Conservation (phyloP, 208 protist genomes). For the Lotmaria passim region DNA sequence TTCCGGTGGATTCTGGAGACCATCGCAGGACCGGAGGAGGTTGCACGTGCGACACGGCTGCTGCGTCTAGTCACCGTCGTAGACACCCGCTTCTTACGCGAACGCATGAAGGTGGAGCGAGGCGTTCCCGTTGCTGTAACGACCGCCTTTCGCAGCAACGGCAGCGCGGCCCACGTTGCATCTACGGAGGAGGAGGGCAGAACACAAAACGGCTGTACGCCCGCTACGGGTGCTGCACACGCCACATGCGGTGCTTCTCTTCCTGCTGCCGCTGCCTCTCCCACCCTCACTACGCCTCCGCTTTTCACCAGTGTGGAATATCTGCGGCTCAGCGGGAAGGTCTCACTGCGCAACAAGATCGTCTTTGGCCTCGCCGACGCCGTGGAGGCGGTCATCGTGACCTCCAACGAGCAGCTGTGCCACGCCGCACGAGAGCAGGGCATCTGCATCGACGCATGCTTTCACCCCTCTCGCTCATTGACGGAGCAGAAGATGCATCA, state of each 20-base stretch:
- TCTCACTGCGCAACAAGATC: conserved; percentile 57
- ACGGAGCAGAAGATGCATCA: conserved; percentile 67
- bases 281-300: background rate
- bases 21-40: conserved; percentile 66
- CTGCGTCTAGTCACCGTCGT: conserved; percentile 54
- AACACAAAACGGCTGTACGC: background rate
- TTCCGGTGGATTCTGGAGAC: conserved; percentile 84
- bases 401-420: conserved; percentile 64
- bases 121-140: background rate
- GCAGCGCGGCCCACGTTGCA: too few relatives aligned
- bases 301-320: conserved; percentile 30
- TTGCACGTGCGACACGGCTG: conserved; percentile 51
- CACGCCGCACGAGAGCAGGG: conserved; percentile 50
- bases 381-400: conserved; percentile 51
- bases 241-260: too few relatives aligned
- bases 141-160: too few relatives aligned
- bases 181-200: background rate
- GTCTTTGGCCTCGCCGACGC: conserved; percentile 71
- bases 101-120: conserved; percentile 4
- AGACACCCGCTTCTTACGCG: conserved; percentile 35
- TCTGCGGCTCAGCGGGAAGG: conserved; percentile 34
- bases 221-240: background rate
- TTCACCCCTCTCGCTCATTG: conserved; percentile 73
- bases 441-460: conserved; percentile 37
- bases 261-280: background rate